Evolutionary conservation across 257 asterid species (phyloP).

Genomic region (Schizonepeta tenuifolia): DNA sequence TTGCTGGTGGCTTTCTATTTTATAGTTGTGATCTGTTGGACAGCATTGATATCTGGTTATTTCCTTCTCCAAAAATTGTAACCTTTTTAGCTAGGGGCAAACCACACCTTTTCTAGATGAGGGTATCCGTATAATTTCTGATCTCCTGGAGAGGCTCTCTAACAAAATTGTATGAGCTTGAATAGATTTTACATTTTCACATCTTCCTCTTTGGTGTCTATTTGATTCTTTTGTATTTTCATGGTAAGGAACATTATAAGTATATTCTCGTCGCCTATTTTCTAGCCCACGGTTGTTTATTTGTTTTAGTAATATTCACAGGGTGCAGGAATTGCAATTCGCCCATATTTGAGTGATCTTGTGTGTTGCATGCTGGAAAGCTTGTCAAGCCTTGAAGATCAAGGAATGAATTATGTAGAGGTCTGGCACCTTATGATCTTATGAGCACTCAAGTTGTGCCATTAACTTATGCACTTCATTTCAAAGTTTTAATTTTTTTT

Average conservation of each 20-base stretch:
- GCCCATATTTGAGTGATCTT: conserved; percentile 86
- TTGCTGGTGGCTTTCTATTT: conserved; percentile 6
- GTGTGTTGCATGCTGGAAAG: conserved; percentile 99
- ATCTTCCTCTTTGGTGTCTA: conserved; percentile 23
- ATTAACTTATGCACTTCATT: neutral
- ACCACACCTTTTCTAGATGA: neutral
- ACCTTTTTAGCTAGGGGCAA: conserved; percentile 5
- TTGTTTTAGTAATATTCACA: conserved; percentile 36
- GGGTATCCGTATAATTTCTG: conserved; percentile 11
- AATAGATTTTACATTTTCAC: neutral
- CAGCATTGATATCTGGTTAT: neutral
- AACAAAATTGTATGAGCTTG: conserved; percentile 7
- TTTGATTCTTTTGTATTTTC: conserved; percentile 15
- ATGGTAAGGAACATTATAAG: neutral
- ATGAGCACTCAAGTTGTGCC: conserved; percentile 15
- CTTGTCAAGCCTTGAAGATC: conserved; percentile 98
- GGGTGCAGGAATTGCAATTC: conserved; percentile 96
- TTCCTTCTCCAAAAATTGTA: conserved; percentile 15
- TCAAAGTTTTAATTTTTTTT: neutral
- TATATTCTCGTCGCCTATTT: conserved; percentile 13
- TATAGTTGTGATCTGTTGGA: neutral
- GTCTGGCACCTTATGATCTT: conserved; percentile 46
- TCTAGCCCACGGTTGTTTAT: conserved; percentile 17
- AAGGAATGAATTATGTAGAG: conserved; percentile 96
- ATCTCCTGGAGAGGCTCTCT: conserved; percentile 11